Conservation (phyloP, 306 rosid species). For the Prunus padus region DNA sequence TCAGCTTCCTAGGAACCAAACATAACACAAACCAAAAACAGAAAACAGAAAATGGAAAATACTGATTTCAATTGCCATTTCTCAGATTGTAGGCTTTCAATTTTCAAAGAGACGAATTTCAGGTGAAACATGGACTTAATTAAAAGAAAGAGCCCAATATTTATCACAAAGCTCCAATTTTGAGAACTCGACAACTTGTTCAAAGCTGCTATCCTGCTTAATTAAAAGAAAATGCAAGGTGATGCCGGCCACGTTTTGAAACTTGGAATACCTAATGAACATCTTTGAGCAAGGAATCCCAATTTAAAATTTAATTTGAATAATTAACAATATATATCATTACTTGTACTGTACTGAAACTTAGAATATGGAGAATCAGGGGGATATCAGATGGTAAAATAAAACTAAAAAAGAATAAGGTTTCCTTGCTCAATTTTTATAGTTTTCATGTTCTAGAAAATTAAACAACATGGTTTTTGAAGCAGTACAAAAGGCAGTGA, state of each 20-base stretch:
- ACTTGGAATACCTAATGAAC: conserved; percentile 67
- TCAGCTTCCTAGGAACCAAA: not conserved
- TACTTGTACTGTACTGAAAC: too few relatives aligned
- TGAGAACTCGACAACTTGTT: not conserved
- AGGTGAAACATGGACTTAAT: not conserved
- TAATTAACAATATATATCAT: too few relatives aligned
- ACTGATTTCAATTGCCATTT: too few relatives aligned
- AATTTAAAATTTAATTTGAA: too few relatives aligned
- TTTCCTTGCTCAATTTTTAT: not conserved
- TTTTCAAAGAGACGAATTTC: too few relatives aligned
- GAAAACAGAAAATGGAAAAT: not conserved
- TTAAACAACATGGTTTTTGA: conserved; percentile 5
- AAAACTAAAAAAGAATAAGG: conserved; percentile 8
- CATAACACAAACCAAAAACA: not conserved
- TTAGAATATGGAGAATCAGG: conserved; percentile 21
- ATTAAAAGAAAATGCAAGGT: conserved; percentile 90
- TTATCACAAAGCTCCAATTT: too few relatives aligned
- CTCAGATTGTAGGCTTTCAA: too few relatives aligned
- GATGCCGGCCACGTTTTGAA: conserved; percentile 85
- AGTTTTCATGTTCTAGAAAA: not conserved
- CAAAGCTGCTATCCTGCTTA: conserved; percentile 6
- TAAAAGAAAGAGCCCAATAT: conserved; percentile 51
- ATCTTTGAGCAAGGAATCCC: too few relatives aligned
- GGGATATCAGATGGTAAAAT: conserved; percentile 2
- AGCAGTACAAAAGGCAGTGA: conserved; percentile 16